Base-by-base conservation (phyloP, 805 yeast species). In the Maudiozyma turicensis region DNA sequence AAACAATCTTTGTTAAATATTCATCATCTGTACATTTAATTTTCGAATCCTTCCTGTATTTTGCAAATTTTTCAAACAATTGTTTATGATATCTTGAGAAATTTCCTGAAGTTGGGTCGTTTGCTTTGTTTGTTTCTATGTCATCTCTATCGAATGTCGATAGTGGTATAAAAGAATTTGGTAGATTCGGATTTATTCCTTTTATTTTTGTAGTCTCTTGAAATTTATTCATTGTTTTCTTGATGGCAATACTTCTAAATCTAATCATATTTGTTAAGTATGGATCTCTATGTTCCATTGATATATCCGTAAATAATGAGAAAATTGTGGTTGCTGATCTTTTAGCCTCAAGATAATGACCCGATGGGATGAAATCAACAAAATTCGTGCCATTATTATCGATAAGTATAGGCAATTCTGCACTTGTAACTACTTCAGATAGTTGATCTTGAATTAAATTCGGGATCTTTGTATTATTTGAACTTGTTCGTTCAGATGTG, bases 271-370 rank as follows among this genome's bases (percentile, higher is more conserved):
- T 44, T 37, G 54, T 53, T 48, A 63, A 48, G 45, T 60, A 63
- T 3, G 58, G 55, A 47, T 64, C 68, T 11, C 67, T 54, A 34
- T 58, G 59, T 30, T 52, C 55, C 33, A 60, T 59, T 8, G 64
- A 56, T 26, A 51, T 44, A 46, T 62, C 59, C 3, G 61, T 54
- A 43, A 61, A 56, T 3, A 58, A 50, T 1, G 60, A 48, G 47
- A 56, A 56, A 46, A 55, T 47, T 8, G 58, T 52, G 14, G 57
- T 50, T 8, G 66, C 60, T 0, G 68, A 64, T 41, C 68, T 54
- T 39, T 64, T 64, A 5, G 60, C 49, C 28, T 52, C 56, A 5
- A 63, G 45, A 39, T 54, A 54, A 7, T 46, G 45, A 0, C 65
- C 65, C 43, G 49, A 49, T 6, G 68, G 67, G 1, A 56, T 52